Percentiles rank a stretch among this genome's conserved stretches.
Conservation (phyloP, 352 stramenopile species). For the Globisporangium ultimum region DNA sequence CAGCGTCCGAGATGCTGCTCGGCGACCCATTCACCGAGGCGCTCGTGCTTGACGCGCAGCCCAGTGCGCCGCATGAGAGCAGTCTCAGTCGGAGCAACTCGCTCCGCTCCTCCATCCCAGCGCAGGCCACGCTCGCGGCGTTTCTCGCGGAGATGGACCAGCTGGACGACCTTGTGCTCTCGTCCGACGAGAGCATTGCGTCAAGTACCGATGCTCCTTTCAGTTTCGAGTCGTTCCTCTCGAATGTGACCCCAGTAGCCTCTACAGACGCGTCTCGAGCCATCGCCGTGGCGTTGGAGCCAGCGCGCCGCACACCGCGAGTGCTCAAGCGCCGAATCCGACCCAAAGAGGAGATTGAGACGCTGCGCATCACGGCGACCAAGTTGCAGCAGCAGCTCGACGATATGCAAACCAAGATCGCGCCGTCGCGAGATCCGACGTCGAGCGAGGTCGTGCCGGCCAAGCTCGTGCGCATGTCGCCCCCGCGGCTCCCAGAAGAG, state of each 20-base stretch:
- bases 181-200: not conserved
- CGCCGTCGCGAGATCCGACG: too few relatives aligned
- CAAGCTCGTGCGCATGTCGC: too few relatives aligned
- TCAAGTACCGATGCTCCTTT: too few relatives aligned
- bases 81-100: not conserved
- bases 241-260: too few relatives aligned
- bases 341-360: constrained; percentile 10
- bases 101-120: not conserved
- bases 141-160: constrained; percentile 12
- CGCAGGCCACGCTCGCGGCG: constrained; percentile 5
- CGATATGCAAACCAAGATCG: not conserved
- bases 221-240: too few relatives aligned
- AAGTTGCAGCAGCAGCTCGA: constrained; percentile 4
- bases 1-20: too few relatives aligned
- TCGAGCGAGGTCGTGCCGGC: not conserved
- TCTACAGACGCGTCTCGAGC: not conserved
- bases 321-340: constrained; percentile 11
- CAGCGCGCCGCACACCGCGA: not conserved
- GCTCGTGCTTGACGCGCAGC: constrained; percentile 8
- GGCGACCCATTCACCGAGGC: not conserved
- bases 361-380: constrained; percentile 3
- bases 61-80: not conserved
- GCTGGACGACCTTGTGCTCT: constrained; percentile 1
- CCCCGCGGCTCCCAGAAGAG: too few relatives aligned
- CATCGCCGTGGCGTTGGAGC: constrained; percentile 6